Evolutionary conservation across 352 stramenopile species (phyloP), one percentile per base, ranked within the genome.

Genomic region (Phytophthora fragariaefolia): DNA sequence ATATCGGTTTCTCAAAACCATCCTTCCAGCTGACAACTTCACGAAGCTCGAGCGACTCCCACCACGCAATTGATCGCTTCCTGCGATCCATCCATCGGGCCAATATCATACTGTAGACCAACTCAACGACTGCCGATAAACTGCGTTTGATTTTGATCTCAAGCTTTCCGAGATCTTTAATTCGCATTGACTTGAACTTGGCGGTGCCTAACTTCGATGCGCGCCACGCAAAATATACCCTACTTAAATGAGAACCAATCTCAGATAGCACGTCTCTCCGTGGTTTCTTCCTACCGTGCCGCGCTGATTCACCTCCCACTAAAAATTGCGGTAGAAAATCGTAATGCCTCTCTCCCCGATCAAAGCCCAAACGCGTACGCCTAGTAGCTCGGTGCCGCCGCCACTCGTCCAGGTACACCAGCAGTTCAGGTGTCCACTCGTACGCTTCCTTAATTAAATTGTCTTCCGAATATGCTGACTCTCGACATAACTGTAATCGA

Each of bases 91-190:
- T 77, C 79, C 79, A 86, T 30, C 77, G 69, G 57, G 71, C 77
- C 10, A 86, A 36, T 48, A 79, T 84, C 63, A 83, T 78, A 24
- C 75, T 72, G 58, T 86, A 85, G 22, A 83, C 45, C 12, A 85
- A 49, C 52, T 83, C 58, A 6, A 80, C 69, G 18, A 82, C 58
- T 1, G 34, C 47, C 0, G 45, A 49, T 2, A 89, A 63, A 26
- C 55, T 58, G 9, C 62, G n/a, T 72, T 89, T 89, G 47, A 89
- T 80, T 18, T 67, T 76, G 18, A 59, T 72, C 43, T 89, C 80
- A 2, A 89, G 27, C 5, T 24, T 26, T 0, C 77, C 80, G 1
- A 89, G 60, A 8, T 76, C 66, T 60, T 77, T 20, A 45, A 86
- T 77, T 13, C 52, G 56, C 45, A 86, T 77, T 1, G 28, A 49